Evolutionary conservation across 2,329 filamentous ascomycete species (phyloP).

Genomic region (Colletotrichum sp.): DNA sequence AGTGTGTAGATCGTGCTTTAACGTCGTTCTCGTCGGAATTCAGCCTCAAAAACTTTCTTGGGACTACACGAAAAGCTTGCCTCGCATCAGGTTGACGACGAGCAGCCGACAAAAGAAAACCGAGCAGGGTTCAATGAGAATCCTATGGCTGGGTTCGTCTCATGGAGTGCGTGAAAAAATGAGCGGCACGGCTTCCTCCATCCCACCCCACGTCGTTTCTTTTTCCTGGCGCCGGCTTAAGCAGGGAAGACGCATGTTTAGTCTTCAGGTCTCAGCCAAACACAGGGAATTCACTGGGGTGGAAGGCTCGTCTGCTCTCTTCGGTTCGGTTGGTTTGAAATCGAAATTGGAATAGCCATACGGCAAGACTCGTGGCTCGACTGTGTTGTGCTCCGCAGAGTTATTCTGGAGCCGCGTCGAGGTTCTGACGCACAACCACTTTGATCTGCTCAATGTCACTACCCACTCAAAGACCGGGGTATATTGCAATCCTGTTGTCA

Average conservation of each 20-base stretch:
- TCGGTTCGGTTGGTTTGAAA: background rate
- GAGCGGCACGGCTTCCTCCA: background rate
- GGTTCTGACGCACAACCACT: background rate
- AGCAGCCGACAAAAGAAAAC: background rate
- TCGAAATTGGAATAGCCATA: background rate
- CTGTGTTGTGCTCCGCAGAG: background rate
- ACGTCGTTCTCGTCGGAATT: background rate
- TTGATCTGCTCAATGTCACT: background rate
- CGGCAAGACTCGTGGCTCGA: background rate
- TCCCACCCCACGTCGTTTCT: slow-evolving; percentile 14
- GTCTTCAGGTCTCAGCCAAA: slow-evolving; percentile 7
- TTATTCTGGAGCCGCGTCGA: background rate
- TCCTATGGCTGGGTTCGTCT: background rate
- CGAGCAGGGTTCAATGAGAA: background rate
- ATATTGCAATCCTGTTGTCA: background rate
- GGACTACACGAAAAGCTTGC: background rate
- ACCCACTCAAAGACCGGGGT: background rate
- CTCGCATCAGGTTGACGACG: background rate
- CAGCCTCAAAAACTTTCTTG: slow-evolving; percentile 18
- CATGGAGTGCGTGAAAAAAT: background rate
- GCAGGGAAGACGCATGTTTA: slow-evolving; percentile 12
- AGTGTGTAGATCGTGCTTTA: background rate
- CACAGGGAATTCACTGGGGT: background rate
- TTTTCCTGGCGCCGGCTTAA: slow-evolving; percentile 7
- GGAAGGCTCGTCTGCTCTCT: background rate